A percentile compares a stretch with the other conserved stretches of the same genome.
phyloP scores from a whole-genome alignment of 2,329 filamentous ascomycete genomes.

The Fusarium sarcochroum region DNA sequence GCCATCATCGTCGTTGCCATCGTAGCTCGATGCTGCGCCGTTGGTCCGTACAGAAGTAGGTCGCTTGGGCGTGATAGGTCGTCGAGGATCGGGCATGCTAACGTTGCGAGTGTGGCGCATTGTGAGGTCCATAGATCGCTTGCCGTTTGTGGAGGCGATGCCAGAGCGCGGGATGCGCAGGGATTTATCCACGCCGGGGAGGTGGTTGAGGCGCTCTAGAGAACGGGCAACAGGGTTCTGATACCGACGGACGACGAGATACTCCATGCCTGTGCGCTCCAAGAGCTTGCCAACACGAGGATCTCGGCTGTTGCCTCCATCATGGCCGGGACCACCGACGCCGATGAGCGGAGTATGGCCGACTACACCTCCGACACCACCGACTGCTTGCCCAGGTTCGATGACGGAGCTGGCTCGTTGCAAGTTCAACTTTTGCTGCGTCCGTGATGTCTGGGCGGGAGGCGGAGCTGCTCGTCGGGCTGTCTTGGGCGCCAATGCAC shows the following conservation, averaged over 20 bases:
- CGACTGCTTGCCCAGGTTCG: slow-evolving; percentile 69
- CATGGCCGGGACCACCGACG: slow-evolving; percentile 68
- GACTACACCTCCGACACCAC: slow-evolving; percentile 55
- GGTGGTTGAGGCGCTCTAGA: slow-evolving; percentile 61
- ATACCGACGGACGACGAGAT: slow-evolving; percentile 79
- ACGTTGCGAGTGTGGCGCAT: slow-evolving; percentile 57
- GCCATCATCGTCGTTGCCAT: slow-evolving; percentile 61
- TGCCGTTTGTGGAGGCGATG: slow-evolving; percentile 56
- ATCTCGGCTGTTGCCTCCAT: slow-evolving; percentile 66
- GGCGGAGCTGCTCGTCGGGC: slow-evolving; percentile 58
- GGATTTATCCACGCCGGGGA: slow-evolving; percentile 66
- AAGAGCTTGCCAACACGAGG: slow-evolving; percentile 75
- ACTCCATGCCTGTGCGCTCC: slow-evolving; percentile 79
- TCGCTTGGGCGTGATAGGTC: slow-evolving; percentile 50
- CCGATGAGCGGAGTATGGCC: slow-evolving; percentile 65
- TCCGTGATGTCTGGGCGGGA: slow-evolving; percentile 72
- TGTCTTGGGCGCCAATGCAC: slow-evolving; percentile 63
- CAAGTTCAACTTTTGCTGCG: slow-evolving; percentile 82
- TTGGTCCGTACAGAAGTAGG: slow-evolving; percentile 56
- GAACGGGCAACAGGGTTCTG: slow-evolving; percentile 79
- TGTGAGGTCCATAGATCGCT: slow-evolving; percentile 49
- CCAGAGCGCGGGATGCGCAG: slow-evolving; percentile 63
- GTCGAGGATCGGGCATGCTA: slow-evolving; percentile 55
- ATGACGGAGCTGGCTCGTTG: slow-evolving; percentile 81
- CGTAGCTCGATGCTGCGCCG: slow-evolving; percentile 61